Evolutionary conservation across 140 eudicot species (phyloP).

Genomic region (Erigeron philadelphicus): DNA sequence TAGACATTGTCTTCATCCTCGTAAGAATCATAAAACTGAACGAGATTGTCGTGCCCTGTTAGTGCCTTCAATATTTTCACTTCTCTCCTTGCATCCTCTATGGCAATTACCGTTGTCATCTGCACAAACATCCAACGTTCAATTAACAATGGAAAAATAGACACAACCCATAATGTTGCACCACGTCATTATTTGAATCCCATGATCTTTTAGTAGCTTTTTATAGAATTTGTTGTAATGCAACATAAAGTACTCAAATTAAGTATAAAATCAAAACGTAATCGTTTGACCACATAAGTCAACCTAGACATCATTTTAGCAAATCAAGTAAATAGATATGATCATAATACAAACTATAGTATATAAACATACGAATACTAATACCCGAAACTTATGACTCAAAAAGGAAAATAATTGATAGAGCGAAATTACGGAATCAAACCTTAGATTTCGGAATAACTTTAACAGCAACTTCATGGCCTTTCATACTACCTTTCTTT

Average conservation of each 20-base stretch:
- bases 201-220: slow-evolving; percentile 14
- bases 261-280: slow-evolving; percentile 22
- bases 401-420: slow-evolving; percentile 1
- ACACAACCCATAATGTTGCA: neutral
- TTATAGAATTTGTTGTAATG: slow-evolving; percentile 12
- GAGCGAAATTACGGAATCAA: slow-evolving; percentile 21
- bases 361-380: neutral
- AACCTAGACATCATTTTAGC: slow-evolving; percentile 24
- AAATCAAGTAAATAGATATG: slow-evolving; percentile 8
- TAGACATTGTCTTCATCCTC: slow-evolving; percentile 89
- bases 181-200: neutral
- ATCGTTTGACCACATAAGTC: slow-evolving; percentile 27
- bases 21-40: slow-evolving; percentile 72
- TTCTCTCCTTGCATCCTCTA: slow-evolving; percentile 88
- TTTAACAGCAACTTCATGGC: slow-evolving; percentile 95
- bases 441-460: slow-evolving; percentile 98
- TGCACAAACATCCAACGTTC: slow-evolving; percentile 29
- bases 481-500: slow-evolving; percentile 88
- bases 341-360: neutral
- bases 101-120: slow-evolving; percentile 87
- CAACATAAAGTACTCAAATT: neutral
- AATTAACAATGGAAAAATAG: neutral
- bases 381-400: neutral
- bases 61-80: slow-evolving; percentile 72
- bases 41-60: slow-evolving; percentile 76